Evolutionary conservation across 75 land plant genomes (phyloP).

Genomic region (Larix kaempferi): DNA sequence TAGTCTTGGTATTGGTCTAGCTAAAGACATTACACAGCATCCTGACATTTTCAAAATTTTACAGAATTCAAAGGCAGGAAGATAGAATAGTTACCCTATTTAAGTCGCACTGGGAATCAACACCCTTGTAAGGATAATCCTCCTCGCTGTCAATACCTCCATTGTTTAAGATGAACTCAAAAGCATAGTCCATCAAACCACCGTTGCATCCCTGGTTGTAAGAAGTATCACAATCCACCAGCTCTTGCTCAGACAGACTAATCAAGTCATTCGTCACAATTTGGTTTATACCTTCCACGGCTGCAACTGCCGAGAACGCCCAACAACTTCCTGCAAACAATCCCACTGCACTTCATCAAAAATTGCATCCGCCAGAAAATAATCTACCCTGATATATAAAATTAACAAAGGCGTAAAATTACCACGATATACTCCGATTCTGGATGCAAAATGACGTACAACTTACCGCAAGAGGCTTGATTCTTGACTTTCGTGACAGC

Average conservation of each 20-base stretch:
- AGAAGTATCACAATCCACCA: slow-evolving; percentile 34
- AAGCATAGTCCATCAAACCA: slow-evolving; percentile 43
- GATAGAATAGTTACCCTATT: neutral
- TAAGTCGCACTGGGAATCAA: slow-evolving; percentile 15
- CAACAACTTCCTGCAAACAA: slow-evolving; percentile 56
- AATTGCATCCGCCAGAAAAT: too few relatives aligned
- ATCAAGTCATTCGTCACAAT: slow-evolving; percentile 25
- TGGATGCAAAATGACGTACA: neutral
- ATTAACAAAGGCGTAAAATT: too few relatives aligned
- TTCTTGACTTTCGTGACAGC: slow-evolving; percentile 56
- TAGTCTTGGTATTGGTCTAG: too few relatives aligned
- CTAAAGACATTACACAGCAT: too few relatives aligned
- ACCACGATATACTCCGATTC: too few relatives aligned
- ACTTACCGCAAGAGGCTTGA: slow-evolving; percentile 48
- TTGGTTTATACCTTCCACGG: slow-evolving; percentile 61
- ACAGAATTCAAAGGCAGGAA: too few relatives aligned
- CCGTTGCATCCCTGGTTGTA: slow-evolving; percentile 43
- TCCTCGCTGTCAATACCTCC: slow-evolving; percentile 54
- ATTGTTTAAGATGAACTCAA: slow-evolving; percentile 46
- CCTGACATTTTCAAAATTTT: too few relatives aligned
- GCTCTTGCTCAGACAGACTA: slow-evolving; percentile 39
- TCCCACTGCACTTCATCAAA: neutral
- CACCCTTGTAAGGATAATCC: slow-evolving; percentile 36
- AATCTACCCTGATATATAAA: too few relatives aligned
- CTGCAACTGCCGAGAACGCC: slow-evolving; percentile 60